Conservation (phyloP, 345 rosid species). For the Aegle marmelos region DNA sequence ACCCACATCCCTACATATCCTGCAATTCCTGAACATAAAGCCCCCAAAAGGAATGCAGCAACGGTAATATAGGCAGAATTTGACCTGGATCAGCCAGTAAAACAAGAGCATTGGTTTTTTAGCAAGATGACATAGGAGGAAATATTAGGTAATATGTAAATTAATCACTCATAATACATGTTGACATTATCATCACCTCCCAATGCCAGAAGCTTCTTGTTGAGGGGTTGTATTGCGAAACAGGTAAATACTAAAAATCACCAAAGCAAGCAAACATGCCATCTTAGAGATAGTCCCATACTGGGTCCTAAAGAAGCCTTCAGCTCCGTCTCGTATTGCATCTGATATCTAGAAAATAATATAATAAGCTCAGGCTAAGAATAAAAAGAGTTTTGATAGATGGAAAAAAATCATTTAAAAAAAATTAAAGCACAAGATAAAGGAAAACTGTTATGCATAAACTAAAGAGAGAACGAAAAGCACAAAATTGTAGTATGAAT, state of each 20-base stretch:
- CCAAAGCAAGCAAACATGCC: constrained; percentile 85
- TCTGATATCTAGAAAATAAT: constrained; percentile 79
- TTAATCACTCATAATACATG: not conserved
- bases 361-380: constrained; percentile 29
- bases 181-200: constrained; percentile 54
- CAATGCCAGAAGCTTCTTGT: constrained; percentile 95
- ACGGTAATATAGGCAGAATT: constrained; percentile 88
- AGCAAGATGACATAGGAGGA: not conserved
- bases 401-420: not conserved
- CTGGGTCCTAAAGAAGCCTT: constrained; percentile 97
- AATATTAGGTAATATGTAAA: constrained; percentile 6
- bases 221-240: constrained; percentile 90
- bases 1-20: constrained; percentile 99
- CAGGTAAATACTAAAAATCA: constrained; percentile 80
- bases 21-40: constrained; percentile 89
- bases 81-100: constrained; percentile 50
- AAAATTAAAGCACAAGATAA: not conserved
- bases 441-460: not conserved
- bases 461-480: not conserved
- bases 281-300: constrained; percentile 95
- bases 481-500: not conserved
- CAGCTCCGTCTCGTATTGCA: constrained; percentile 99
- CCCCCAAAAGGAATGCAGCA: constrained; percentile 92
- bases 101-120: constrained; percentile 20
- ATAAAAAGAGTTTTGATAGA: not conserved